Evolutionary conservation across 306 rosid species (phyloP).

Genomic region (Amphicarpaea edgeworthii): DNA sequence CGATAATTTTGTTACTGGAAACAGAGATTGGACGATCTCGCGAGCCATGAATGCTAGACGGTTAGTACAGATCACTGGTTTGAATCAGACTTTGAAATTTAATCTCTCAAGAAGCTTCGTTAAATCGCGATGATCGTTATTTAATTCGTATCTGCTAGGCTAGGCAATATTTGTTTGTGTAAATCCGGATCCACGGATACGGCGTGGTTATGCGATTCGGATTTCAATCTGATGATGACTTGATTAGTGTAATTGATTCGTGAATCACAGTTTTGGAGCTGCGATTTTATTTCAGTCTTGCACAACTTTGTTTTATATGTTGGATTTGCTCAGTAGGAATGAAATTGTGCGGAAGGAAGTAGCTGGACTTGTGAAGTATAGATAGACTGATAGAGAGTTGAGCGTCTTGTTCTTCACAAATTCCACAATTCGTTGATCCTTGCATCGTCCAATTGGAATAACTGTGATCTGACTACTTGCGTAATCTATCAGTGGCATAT

Average conservation of each 20-base stretch:
- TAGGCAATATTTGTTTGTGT: slow-evolving; percentile 5
- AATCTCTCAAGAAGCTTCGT: not conserved
- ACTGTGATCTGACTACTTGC: slow-evolving; percentile 27
- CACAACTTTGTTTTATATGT: not conserved
- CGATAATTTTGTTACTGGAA: slow-evolving; percentile 25
- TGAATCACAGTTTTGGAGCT: slow-evolving; percentile 3
- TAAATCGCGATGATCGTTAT: not conserved
- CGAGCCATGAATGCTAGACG: slow-evolving; percentile 51
- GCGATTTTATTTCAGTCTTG: slow-evolving; percentile 8
- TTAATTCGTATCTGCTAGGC: slow-evolving; percentile 6
- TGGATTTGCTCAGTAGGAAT: not conserved
- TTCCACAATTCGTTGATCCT: slow-evolving; percentile 19
- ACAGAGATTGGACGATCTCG: slow-evolving; percentile 46
- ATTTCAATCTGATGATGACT: not conserved
- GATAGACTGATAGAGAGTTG: slow-evolving; percentile 2
- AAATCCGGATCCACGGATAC: slow-evolving; percentile 16
- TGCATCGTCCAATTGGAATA: not conserved
- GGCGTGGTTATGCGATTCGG: slow-evolving; percentile 1
- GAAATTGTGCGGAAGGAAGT: slow-evolving; percentile 21
- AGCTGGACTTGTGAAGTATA: not conserved
- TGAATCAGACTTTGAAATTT: not conserved
- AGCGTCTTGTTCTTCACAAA: not conserved
- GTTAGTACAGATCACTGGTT: slow-evolving; percentile 37
- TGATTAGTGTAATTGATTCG: slow-evolving; percentile 23
- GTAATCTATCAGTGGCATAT: slow-evolving; percentile 19